Percentiles rank a stretch among this genome's conserved stretches.
phyloP scores from a whole-genome alignment of 306 rosid genomes.

The Clitoria ternatea region DNA sequence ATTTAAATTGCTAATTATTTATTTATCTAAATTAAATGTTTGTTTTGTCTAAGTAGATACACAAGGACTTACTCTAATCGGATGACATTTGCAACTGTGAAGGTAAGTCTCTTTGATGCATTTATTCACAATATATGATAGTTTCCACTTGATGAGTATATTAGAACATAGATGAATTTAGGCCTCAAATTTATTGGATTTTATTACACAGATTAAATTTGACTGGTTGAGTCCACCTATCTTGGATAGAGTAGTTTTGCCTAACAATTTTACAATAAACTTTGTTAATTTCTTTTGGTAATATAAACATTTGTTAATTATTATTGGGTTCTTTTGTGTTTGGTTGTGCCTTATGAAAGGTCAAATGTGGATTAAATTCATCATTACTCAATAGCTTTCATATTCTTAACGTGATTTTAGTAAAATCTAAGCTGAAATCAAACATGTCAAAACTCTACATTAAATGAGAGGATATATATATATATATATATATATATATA shows the following conservation, averaged over 20 bases:
- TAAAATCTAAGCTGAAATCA: no score
- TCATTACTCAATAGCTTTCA: no score
- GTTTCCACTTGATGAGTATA: neutral
- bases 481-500: no score
- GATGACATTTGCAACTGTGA: conserved; percentile 73
- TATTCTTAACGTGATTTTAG: no score
- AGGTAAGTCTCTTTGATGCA: conserved; percentile 38
- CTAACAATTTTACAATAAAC: neutral
- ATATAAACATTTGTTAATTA: neutral
- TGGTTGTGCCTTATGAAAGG: no score
- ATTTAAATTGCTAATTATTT: neutral
- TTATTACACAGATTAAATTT: neutral
- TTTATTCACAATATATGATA: neutral
- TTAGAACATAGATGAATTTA: neutral
- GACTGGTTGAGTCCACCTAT: neutral
- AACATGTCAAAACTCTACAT: no score
- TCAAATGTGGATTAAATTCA: no score
- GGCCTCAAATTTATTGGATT: neutral
- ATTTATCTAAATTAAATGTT: neutral
- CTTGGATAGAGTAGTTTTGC: neutral
- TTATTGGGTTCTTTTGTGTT: no score
- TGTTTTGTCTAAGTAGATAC: conserved; percentile 34
- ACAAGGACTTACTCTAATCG: conserved; percentile 52
- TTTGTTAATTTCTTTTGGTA: no score
- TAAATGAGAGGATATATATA: no score